Evolutionary conservation across 2,329 filamentous ascomycete genomes (phyloP), one percentile per base, ranked within the genome.

Genomic region (Sclerotinia nivalis): DNA sequence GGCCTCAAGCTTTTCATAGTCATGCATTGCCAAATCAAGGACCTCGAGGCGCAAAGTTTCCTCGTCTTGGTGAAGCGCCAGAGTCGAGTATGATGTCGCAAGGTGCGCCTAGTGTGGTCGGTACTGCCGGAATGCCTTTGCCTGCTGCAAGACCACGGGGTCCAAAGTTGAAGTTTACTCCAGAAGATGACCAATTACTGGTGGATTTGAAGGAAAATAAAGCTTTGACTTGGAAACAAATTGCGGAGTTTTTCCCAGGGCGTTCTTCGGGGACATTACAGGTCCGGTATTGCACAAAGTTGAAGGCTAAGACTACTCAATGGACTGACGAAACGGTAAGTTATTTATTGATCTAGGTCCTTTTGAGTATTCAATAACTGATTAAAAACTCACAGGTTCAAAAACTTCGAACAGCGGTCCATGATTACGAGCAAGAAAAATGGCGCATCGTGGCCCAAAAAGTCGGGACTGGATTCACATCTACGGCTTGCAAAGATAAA

Each of bases 151-250:
- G 91, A 75, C 94, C 94, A 13, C 88, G 92, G 71, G 93, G 93
- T 4, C 93, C 93, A 9, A 97, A 97, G 82, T 85, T 97, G 75
- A 97, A 97, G 81, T 97, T 97, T 78, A 97, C 93, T 0, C 89
- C 92, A 13, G 93, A 97, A 80, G 94, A 97, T 78, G 94, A 97
- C 80, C 89, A 92, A 74, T 83, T 97, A 61, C 84, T 97, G 68
- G 90, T 97, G 69, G 92, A 97, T 78, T 83, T 97, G 72, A 97
- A 97, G 80, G 94, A 97, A 81, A 94, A 96, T 77, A 96, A 96
- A 80, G 94, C 93, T 78, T 84, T 97, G 78, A 97, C 94, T 6
- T 97, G 94, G 94, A 97, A 97, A 82, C 94, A 97, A 83, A 97
- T 97, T 77, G 93, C 93, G 69, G 94, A 97, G 78, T 97, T 97